phyloP scores from a whole-genome alignment of 2,329 filamentous ascomycete species.

The Triangularia verruculosa region DNA sequence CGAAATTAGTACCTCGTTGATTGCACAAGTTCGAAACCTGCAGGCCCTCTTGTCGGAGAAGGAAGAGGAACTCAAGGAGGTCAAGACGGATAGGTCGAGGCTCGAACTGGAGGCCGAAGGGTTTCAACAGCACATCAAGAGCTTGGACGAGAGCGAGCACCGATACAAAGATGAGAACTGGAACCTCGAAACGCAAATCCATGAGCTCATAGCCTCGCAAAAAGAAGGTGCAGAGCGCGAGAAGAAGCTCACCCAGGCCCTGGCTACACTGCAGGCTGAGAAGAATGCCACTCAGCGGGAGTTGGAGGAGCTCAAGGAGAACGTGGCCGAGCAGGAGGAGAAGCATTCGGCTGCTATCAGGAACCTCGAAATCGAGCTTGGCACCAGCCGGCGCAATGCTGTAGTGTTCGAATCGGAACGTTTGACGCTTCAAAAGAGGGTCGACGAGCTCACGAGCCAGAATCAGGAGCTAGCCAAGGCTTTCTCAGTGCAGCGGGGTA shows the following conservation, averaged over 20 bases:
- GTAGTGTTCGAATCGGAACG: slow-evolving; percentile 76
- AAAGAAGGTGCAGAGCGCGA: slow-evolving; percentile 80
- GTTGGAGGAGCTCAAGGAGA: slow-evolving; percentile 82
- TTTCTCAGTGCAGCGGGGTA: slow-evolving; percentile 69
- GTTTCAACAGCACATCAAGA: slow-evolving; percentile 74
- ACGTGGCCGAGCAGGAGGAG: slow-evolving; percentile 74
- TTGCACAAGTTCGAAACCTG: slow-evolving; percentile 89
- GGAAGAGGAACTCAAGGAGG: slow-evolving; percentile 77
- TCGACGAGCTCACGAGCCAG: slow-evolving; percentile 83
- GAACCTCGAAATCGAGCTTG: slow-evolving; percentile 84
- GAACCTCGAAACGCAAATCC: slow-evolving; percentile 89
- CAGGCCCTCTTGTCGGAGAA: slow-evolving; percentile 82
- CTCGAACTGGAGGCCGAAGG: slow-evolving; percentile 80
- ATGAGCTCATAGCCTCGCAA: slow-evolving; percentile 71
- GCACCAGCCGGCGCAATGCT: slow-evolving; percentile 76
- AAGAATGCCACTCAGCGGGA: slow-evolving; percentile 79
- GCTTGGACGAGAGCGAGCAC: slow-evolving; percentile 88
- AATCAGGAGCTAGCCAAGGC: slow-evolving; percentile 89
- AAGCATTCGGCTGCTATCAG: slow-evolving; percentile 75
- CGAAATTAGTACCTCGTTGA: slow-evolving; percentile 90
- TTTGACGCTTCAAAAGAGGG: slow-evolving; percentile 72
- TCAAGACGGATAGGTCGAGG: slow-evolving; percentile 70
- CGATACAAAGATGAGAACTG: slow-evolving; percentile 98
- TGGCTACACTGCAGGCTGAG: slow-evolving; percentile 69
- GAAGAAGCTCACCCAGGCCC: slow-evolving; percentile 70